Conservation (phyloP, 768 basidiomycete species). For the Russula emetica region DNA sequence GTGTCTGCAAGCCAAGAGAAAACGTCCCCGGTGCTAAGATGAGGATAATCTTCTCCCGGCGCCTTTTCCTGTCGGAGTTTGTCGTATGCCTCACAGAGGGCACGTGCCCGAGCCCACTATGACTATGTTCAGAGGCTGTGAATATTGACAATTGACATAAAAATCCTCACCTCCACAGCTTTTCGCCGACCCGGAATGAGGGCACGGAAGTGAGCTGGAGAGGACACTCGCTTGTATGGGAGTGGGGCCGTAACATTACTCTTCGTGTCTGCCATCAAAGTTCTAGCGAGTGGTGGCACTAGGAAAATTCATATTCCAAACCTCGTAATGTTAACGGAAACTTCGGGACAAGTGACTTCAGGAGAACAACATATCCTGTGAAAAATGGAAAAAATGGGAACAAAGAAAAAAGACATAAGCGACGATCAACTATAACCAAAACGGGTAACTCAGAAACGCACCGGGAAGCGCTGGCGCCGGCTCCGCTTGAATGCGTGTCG, state of each 20-base stretch:
- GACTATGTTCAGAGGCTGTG: constrained; percentile 9
- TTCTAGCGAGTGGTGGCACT: constrained; percentile 2
- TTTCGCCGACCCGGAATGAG: constrained; percentile 44
- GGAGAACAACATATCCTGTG: constrained; percentile 35
- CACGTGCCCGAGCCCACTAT: constrained; percentile 47
- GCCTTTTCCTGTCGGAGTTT: constrained; percentile 29
- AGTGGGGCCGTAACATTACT: constrained; percentile 32
- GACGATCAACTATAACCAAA: constrained; percentile 4
- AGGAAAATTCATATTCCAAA: constrained; percentile 15
- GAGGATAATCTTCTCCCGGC: constrained; percentile 28
- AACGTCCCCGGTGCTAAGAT: constrained; percentile 41
- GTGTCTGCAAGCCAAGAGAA: constrained; percentile 44
- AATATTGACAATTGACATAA: constrained; percentile 18
- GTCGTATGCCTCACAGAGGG: constrained; percentile 39
- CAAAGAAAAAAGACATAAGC: constrained; percentile 5
- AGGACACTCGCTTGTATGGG: constrained; percentile 40
- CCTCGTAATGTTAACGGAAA: constrained; percentile 47
- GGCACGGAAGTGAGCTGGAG: constrained; percentile 35
- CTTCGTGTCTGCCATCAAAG: constrained; percentile 37
- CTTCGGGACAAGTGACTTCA: constrained; percentile 38
- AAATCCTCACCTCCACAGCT: constrained; percentile 46
- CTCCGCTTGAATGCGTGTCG: neutral
- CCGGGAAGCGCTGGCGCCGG: constrained; percentile 5
- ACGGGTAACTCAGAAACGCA: neutral
- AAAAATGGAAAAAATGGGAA: neutral